Conservation (phyloP, 805 yeast species). For the Barnettozyma sp. region DNA sequence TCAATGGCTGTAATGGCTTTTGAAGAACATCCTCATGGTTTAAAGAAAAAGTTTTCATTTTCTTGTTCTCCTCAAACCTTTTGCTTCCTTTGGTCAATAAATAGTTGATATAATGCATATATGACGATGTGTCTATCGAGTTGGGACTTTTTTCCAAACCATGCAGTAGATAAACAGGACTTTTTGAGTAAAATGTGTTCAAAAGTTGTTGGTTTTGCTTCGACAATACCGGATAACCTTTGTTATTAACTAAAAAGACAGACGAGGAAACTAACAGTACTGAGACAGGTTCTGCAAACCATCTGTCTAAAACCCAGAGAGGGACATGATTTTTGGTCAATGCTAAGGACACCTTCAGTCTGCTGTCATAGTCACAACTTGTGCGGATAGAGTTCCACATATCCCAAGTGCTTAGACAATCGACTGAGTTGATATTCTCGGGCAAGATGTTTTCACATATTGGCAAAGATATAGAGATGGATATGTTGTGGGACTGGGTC, state of each 20-base stretch:
- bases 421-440: conserved; percentile 26
- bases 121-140: conserved; percentile 29
- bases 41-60: conserved; percentile 26
- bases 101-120: conserved; percentile 38
- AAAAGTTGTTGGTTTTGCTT: conserved; percentile 48
- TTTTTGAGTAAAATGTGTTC: conserved; percentile 36
- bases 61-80: conserved; percentile 21
- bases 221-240: conserved; percentile 57
- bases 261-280: conserved; percentile 49
- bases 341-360: conserved; percentile 66
- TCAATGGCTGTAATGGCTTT: conserved; percentile 70
- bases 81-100: conserved; percentile 30
- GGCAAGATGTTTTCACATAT: conserved; percentile 38
- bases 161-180: conserved; percentile 43
- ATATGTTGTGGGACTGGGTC: conserved; percentile 23
- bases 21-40: conserved; percentile 26
- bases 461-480: conserved; percentile 41
- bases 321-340: conserved; percentile 59
- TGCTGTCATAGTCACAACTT: conserved; percentile 44
- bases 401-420: conserved; percentile 61
- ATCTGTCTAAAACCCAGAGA: conserved; percentile 43
- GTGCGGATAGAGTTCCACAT: conserved; percentile 63
- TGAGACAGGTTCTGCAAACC: conserved; percentile 64
- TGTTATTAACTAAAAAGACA: conserved; percentile 51
- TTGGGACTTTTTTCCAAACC: conserved; percentile 41